Evolutionary conservation across 176 grass and related monocot species (phyloP), one percentile per base, ranked within the genome.

Genomic region (Eleusine coracana): DNA sequence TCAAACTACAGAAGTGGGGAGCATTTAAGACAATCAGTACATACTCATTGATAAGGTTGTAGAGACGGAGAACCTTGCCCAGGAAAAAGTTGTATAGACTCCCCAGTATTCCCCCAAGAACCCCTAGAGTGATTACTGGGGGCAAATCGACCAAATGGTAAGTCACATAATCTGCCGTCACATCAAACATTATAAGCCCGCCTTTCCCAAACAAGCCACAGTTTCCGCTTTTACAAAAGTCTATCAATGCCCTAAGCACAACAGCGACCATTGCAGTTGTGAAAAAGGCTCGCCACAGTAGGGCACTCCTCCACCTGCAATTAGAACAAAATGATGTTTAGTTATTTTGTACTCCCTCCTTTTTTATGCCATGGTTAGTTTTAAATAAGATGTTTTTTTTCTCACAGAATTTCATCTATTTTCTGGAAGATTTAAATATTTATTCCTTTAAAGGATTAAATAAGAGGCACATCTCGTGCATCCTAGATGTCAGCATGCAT

Each of bases 111-210:
- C 92, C 96, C 63, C 96, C 96, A 88, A 95, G 61, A 31, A 95
- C 67, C 72, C 89, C 96, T 71, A 98, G 73, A 59, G 92, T 58
- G 70, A 98, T 88, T 20, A 91, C 92, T 3, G 88, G 82, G 52
- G 87, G 88, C 68, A 98, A 88, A 83, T 98, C 96, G 0, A 79
- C 58, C 61, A 91, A 77, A 62, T 86, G 88, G 77, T 98, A 98
- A 60, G 80, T 63, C 66, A 89, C 80, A 50, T 87, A 81, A 70
- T 85, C 82, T 64, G 90, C 90, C 48, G 92, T 95, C 84, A 95
- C 96, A 77, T 98, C 96, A 85, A 86, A 98, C 96, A 98, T 98
- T 87, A 98, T 98, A 76, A 98, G 96, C 5, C 96, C 96, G 29
- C 96, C 96, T 90, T 91, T 88, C 29, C 96, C 96, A 75, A 98